Percentiles rank a stretch among this genome's conserved stretches.
These are phyloP conservation scores for Astrephomene gubernaculifera DNA, from an alignment of 139 green algal species.

Conservation along the genomic window DNA sequence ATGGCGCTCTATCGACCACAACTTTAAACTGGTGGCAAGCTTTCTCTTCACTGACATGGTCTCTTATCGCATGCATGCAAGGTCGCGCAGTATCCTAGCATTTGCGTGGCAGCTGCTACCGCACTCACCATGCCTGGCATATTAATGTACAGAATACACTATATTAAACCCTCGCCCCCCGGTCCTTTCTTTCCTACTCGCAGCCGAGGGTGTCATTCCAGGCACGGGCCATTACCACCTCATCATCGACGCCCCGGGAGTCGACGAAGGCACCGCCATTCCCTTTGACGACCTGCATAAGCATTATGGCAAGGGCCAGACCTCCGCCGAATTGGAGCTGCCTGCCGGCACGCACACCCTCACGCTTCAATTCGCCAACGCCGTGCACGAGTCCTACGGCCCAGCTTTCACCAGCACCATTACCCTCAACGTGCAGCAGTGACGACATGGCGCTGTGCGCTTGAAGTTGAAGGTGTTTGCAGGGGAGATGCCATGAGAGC, in stretches of 20 bases:
- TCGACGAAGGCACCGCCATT: slow-evolving; percentile 58
- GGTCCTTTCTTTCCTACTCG: background rate
- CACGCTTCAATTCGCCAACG: slow-evolving; percentile 80
- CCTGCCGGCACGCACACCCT: slow-evolving; percentile 70
- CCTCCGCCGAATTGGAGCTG: slow-evolving; percentile 59
- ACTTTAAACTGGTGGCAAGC: no score
- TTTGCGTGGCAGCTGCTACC: no score
- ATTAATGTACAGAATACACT: no score
- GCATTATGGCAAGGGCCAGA: slow-evolving; percentile 76
- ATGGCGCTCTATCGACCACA: no score
- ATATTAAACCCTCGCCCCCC: no score
- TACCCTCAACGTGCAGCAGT: slow-evolving; percentile 65
- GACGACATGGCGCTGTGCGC: background rate
- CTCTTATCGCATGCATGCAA: no score
- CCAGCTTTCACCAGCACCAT: slow-evolving; percentile 53
- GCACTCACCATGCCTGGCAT: no score
- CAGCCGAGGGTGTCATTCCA: slow-evolving; percentile 52
- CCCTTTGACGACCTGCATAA: slow-evolving; percentile 72
- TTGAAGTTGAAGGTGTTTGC: no score
- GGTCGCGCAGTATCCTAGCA: no score
- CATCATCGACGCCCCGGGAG: slow-evolving; percentile 51
- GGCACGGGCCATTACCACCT: slow-evolving; percentile 71
- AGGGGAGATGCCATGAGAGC: no score
- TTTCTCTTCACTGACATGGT: no score
- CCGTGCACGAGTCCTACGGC: slow-evolving; percentile 63